Evolutionary conservation across 768 basidiomycete genomes (phyloP).

Genomic region (Serendipita indica): DNA sequence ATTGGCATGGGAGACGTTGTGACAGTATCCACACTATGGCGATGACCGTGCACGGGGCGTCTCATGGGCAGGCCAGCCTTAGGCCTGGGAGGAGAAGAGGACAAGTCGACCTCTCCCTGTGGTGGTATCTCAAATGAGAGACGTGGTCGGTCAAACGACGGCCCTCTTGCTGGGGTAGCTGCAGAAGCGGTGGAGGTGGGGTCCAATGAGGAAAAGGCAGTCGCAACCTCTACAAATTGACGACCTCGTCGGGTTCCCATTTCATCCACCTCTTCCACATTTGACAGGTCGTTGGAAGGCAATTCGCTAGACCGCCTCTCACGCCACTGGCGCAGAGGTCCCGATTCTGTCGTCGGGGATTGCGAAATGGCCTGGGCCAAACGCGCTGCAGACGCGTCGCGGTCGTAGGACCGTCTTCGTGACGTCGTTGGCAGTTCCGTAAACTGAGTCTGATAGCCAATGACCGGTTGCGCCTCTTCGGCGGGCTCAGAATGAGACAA

Average conservation of each 20-base stretch:
- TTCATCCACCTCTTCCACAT: constrained; percentile 53
- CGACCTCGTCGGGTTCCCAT: constrained; percentile 1
- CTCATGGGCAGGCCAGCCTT: constrained; percentile 26
- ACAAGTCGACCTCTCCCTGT: background rate
- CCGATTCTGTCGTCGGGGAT: background rate
- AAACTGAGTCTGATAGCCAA: constrained; percentile 1
- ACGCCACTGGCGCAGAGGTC: constrained; percentile 17
- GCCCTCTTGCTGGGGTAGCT: background rate
- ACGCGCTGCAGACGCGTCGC: constrained; percentile 1
- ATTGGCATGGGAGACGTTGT: constrained; percentile 7
- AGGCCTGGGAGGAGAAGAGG: background rate
- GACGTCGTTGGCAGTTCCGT: background rate
- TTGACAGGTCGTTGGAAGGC: constrained; percentile 37
- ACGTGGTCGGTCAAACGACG: background rate
- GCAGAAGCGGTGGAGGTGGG: background rate
- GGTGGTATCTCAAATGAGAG: background rate
- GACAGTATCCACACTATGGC: constrained; percentile 46
- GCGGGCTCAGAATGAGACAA: background rate
- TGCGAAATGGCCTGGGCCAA: background rate
- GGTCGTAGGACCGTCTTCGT: background rate
- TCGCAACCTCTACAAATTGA: background rate
- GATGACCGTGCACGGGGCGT: constrained; percentile 46
- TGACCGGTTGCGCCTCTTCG: background rate
- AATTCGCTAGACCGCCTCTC: constrained; percentile 51
- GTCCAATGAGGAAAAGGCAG: background rate